Conservation (phyloP, 2,329 filamentous ascomycete species). For the Aspergillus sp. region DNA sequence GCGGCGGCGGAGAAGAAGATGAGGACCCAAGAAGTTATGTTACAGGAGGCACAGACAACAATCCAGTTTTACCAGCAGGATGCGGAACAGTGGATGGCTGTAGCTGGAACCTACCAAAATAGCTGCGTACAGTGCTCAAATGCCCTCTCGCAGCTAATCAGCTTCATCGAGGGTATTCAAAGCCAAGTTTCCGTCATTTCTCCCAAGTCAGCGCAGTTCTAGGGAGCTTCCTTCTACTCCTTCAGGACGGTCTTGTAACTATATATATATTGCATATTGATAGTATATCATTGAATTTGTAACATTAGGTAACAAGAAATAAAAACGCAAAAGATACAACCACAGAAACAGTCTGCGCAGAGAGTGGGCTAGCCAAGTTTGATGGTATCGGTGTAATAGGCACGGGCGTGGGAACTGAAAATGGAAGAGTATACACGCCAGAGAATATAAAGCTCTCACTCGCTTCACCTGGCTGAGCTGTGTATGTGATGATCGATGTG, state of each 20-base stretch:
- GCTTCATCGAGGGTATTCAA: background rate
- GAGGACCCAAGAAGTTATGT: background rate
- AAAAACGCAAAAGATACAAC: no score
- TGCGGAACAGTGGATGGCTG: conserved; percentile 2
- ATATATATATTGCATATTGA: background rate
- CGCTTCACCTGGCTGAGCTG: no score
- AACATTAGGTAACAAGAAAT: no score
- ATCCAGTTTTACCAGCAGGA: conserved; percentile 2
- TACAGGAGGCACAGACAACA: background rate
- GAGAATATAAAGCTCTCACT: no score
- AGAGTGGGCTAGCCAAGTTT: no score
- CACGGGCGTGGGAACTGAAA: no score
- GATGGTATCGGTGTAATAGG: no score
- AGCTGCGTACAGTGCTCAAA: conserved; percentile 1
- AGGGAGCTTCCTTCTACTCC: background rate
- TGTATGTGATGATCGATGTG: no score
- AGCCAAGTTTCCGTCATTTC: background rate
- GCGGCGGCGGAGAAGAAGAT: background rate
- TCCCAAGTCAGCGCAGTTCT: background rate
- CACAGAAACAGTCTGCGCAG: no score
- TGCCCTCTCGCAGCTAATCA: background rate
- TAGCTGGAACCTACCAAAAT: conserved; percentile 2
- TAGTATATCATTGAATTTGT: no score
- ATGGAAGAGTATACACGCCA: no score
- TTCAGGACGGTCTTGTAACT: background rate